Base-by-base conservation (phyloP, 1,284 basidiomycete genomes). In the Schizopora paradoxa region DNA sequence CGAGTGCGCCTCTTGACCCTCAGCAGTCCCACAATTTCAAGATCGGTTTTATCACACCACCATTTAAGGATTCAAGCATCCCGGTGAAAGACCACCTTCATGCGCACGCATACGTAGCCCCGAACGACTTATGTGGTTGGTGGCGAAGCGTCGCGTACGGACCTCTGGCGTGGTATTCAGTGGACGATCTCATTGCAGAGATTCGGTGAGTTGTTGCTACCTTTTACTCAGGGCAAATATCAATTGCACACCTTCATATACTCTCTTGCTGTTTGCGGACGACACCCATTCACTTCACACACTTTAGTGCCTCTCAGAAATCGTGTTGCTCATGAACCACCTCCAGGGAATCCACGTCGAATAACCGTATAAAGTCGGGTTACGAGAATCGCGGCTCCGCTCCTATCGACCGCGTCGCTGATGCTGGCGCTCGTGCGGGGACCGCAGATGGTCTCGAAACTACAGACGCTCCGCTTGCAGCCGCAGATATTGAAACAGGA, bases 61-160 rank as follows among this genome's bases (percentile, higher is more conserved):
- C 82, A 0, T 86, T 84, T 66, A 76, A 71, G 55, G 83, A 86
- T 57, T 75, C 65, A 62, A 83, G 82, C 61, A 84, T 86, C 41
- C 82, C 84, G 10, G 76, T 86, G 34, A 82, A 78, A 22, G 83
- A 86, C 62, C 85, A 86, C 59, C 69, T 87, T 23, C 84, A 87
- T 60, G 76, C 74, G 1, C 85, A 88, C 58, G 83, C 81, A 10
- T 86, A 79, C 59, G 70, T 85, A 45, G 68, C 67, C 11, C 76
- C 79, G 11, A 69, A 75, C 4, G 79, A 87, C 61, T 66, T 72
- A 21, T 66, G 80, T 57, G 81, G 82, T 41, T 88, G 82, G 84
- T 83, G 77, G 75, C 69, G 84, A 57, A 68, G 71, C 27, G 62
- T 85, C 26, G 80, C 79, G 6, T 87, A 79, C 60, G 71, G 77